Evolutionary conservation across 75 land plant species (phyloP).

Genomic region (Chamaecyparis obtusa): DNA sequence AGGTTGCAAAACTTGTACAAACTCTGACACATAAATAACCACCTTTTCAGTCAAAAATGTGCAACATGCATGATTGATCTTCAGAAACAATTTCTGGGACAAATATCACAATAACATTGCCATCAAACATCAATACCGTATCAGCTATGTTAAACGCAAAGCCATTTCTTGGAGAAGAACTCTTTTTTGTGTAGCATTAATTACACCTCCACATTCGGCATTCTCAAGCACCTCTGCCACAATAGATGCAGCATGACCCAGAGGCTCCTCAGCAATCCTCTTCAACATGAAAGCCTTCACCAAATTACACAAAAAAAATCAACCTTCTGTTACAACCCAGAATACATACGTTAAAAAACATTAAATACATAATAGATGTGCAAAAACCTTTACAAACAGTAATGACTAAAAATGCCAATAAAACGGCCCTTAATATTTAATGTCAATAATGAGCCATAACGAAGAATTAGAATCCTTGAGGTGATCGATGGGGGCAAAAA

Average conservation of each 20-base stretch:
- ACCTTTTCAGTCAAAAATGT: neutral
- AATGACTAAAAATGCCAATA: neutral
- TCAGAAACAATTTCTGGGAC: neutral
- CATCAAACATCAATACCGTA: neutral
- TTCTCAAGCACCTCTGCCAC: constrained; percentile 83
- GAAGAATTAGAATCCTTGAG: neutral
- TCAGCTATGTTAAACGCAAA: constrained; percentile 46
- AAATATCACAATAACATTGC: neutral
- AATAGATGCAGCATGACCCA: constrained; percentile 92
- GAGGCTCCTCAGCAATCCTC: constrained; percentile 75
- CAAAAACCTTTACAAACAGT: neutral
- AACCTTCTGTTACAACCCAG: neutral
- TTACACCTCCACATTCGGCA: constrained; percentile 63
- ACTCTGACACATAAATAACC: neutral
- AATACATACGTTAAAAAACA: neutral
- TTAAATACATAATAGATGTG: neutral
- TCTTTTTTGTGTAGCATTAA: constrained; percentile 70
- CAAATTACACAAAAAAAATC: neutral
- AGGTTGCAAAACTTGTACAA: neutral
- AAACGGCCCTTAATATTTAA: neutral
- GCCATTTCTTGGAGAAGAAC: constrained; percentile 91
- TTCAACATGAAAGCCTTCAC: constrained; percentile 89
- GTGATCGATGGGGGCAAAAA: neutral
- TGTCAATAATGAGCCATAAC: neutral
- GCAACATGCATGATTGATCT: neutral